Conservation (phyloP, 2,329 filamentous ascomycete genomes). For the Parastagonospora avenae region DNA sequence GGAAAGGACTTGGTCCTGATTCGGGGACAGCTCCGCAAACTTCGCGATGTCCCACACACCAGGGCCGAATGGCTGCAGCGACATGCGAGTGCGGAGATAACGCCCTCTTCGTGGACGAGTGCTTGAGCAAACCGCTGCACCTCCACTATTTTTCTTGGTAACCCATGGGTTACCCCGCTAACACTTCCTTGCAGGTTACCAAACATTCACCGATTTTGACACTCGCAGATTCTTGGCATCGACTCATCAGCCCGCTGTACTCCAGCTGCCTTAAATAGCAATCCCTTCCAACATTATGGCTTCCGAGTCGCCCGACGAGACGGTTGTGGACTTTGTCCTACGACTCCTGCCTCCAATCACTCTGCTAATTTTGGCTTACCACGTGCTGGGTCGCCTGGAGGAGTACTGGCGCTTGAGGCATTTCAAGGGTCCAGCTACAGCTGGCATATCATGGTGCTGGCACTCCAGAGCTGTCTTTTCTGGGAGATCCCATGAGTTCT, state of each 20-base stretch:
- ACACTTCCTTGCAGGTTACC: too few relatives aligned
- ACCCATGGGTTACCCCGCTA: too few relatives aligned
- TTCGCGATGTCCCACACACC: too few relatives aligned
- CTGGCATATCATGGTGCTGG: constrained; percentile 40
- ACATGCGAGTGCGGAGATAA: too few relatives aligned
- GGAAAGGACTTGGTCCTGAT: too few relatives aligned
- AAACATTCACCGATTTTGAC: too few relatives aligned
- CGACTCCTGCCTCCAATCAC: neutral
- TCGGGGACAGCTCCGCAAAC: too few relatives aligned
- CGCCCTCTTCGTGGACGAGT: too few relatives aligned
- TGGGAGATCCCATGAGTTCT: constrained; percentile 28
- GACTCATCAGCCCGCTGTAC: neutral
- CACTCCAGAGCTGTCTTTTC: constrained; percentile 37
- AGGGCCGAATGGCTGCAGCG: too few relatives aligned
- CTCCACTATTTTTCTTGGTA: too few relatives aligned
- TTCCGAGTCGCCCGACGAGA: neutral
- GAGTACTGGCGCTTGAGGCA: constrained; percentile 38
- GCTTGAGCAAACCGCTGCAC: too few relatives aligned
- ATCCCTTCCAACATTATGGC: neutral
- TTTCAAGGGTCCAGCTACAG: constrained; percentile 37
- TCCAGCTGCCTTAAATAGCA: neutral
- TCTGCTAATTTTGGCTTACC: constrained; percentile 5
- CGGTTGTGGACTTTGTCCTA: neutral
- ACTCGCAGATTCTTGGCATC: too few relatives aligned
- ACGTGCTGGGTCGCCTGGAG: constrained; percentile 21